phyloP scores from a whole-genome alignment of 2,329 filamentous ascomycete species.

The Phialophora verrucosa region DNA sequence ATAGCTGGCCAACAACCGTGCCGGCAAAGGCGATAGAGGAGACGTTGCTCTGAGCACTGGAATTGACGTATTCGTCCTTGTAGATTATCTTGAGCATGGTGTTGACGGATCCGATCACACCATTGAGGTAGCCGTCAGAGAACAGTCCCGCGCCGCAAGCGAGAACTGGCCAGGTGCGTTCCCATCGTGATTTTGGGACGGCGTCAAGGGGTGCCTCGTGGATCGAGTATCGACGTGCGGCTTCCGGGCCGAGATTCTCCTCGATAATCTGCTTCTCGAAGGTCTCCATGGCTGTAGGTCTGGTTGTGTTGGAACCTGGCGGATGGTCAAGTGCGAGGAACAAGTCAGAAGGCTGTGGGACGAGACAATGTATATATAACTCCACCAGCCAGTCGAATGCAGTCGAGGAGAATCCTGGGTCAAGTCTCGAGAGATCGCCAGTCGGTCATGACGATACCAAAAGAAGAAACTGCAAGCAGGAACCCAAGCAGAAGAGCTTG shows the following conservation, averaged over 20 bases:
- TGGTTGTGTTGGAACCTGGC: neutral
- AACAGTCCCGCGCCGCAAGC: conserved; percentile 90
- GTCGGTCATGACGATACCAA: conserved; percentile 9
- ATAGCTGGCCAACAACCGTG: conserved; percentile 76
- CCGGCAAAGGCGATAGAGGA: conserved; percentile 84
- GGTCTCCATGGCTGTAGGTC: conserved; percentile 13
- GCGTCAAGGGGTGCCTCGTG: conserved; percentile 30
- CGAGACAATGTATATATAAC: conserved; percentile 12
- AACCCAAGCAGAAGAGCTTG: conserved; percentile 1
- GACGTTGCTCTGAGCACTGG: conserved; percentile 74
- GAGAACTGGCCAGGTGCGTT: conserved; percentile 73
- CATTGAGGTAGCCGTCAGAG: conserved; percentile 90
- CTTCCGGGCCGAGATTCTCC: conserved; percentile 20
- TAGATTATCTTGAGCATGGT: conserved; percentile 76
- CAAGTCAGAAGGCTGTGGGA: neutral
- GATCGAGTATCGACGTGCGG: conserved; percentile 23
- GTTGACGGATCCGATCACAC: conserved; percentile 86
- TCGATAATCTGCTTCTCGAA: conserved; percentile 27
- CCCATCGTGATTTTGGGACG: conserved; percentile 52
- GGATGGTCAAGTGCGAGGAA: neutral
- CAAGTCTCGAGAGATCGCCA: neutral
- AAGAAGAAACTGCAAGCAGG: conserved; percentile 27
- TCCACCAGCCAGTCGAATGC: neutral
- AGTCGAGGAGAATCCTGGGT: neutral
- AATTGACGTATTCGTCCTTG: conserved; percentile 69